phyloP scores from a whole-genome alignment of 805 yeast species.

The Lipomyces yamadae region DNA sequence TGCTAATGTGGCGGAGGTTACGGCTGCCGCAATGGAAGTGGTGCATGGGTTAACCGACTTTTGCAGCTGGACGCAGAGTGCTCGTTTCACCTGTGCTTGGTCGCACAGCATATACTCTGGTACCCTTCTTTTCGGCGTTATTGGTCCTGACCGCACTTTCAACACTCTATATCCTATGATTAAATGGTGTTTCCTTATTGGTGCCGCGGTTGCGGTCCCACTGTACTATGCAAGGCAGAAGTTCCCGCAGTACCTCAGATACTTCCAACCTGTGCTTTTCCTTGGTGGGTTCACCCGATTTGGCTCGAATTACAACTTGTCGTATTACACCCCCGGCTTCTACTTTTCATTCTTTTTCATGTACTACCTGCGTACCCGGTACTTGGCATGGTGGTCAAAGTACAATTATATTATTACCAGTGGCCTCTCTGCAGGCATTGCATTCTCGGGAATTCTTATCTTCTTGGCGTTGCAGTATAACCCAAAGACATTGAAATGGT shows the following conservation, averaged over 20 bases:
- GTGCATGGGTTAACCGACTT: slow-evolving; percentile 45
- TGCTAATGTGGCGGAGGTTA: too few relatives aligned
- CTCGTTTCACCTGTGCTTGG: slow-evolving; percentile 55
- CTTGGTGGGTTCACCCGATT: slow-evolving; percentile 45
- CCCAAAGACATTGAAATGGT: slow-evolving; percentile 56
- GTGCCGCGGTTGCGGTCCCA: slow-evolving; percentile 55
- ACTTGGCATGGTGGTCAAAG: slow-evolving; percentile 22
- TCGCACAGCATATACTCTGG: slow-evolving; percentile 58
- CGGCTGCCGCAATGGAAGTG: slow-evolving; percentile 50
- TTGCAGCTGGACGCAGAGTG: slow-evolving; percentile 52
- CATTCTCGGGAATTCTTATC: slow-evolving; percentile 61
- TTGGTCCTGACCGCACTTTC: slow-evolving; percentile 68
- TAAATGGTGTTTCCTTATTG: slow-evolving; percentile 64
- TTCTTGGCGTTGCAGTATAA: slow-evolving; percentile 56
- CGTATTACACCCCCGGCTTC: slow-evolving; percentile 76
- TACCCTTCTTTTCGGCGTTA: slow-evolving; percentile 65
- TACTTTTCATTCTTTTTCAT: slow-evolving; percentile 10
- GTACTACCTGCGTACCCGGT: slow-evolving; percentile 9
- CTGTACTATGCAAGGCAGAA: slow-evolving; percentile 43
- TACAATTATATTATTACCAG: slow-evolving; percentile 61
- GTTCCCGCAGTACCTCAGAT: slow-evolving; percentile 43
- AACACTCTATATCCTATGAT: slow-evolving; percentile 57
- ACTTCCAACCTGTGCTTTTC: slow-evolving; percentile 70
- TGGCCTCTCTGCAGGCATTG: slow-evolving; percentile 68
- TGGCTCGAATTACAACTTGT: slow-evolving; percentile 57